Conservation (phyloP, 129 eudicot species). For the sunflower (Helianthus annuus) region HanXRQr2.0-SUNRISE NC_035445.2:90050009-90050508, state of each 20-base stretch:
- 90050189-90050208: slow-evolving; percentile 60
- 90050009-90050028: slow-evolving; percentile 61
- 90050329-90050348: slow-evolving; percentile 29
- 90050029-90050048: slow-evolving; percentile 64
- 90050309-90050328: background rate
- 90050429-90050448: slow-evolving; percentile 72
- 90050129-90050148: slow-evolving; percentile 86
- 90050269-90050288: slow-evolving; percentile 7
- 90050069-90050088: slow-evolving; percentile 72
- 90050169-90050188: slow-evolving; percentile 67
- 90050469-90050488: slow-evolving; percentile 74
- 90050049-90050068: slow-evolving; percentile 63
- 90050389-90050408: slow-evolving; percentile 75
- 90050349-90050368: slow-evolving; percentile 67
- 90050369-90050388: slow-evolving; percentile 76
- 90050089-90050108: slow-evolving; percentile 60
- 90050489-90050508: slow-evolving; percentile 62
- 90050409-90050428: slow-evolving; percentile 82
- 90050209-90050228: slow-evolving; percentile 60
- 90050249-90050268: slow-evolving; percentile 81
- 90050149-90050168: slow-evolving; percentile 63
- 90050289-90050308: background rate
- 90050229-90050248: slow-evolving; percentile 86
- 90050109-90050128: slow-evolving; percentile 65
- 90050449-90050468: slow-evolving; percentile 53